Conservation (phyloP, 768 basidiomycete species). For the Cyclocybe cylindracea region DNA sequence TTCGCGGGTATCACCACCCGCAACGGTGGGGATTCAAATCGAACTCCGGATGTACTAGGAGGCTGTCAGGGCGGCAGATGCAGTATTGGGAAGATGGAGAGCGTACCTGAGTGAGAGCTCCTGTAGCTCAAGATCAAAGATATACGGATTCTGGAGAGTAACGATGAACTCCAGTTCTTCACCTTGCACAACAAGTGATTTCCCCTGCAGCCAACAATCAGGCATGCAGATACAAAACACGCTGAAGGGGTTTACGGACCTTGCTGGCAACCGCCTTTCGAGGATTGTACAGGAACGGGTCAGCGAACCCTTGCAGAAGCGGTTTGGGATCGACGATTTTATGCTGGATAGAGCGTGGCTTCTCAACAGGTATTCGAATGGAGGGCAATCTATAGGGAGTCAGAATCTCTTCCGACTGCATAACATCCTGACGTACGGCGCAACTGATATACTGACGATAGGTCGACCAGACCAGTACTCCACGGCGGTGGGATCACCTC, state of each 20-base stretch:
- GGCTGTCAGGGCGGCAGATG: slow-evolving; percentile 7
- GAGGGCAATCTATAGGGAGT: slow-evolving; percentile 60
- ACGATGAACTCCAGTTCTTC: slow-evolving; percentile 83
- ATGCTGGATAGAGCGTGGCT: slow-evolving; percentile 57
- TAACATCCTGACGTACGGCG: slow-evolving; percentile 54
- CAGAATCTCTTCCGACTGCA: neutral
- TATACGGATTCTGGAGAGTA: slow-evolving; percentile 87
- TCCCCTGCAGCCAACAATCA: slow-evolving; percentile 36
- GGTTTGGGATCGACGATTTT: slow-evolving; percentile 41
- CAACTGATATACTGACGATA: slow-evolving; percentile 74
- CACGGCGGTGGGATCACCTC: slow-evolving; percentile 70
- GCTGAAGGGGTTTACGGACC: slow-evolving; percentile 37
- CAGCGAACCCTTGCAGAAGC: slow-evolving; percentile 58
- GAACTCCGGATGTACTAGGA: slow-evolving; percentile 77
- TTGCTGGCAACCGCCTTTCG: slow-evolving; percentile 59
- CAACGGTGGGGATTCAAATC: slow-evolving; percentile 66
- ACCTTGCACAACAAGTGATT: slow-evolving; percentile 74
- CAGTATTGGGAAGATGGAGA: neutral
- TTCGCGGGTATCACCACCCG: slow-evolving; percentile 71
- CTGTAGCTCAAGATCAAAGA: slow-evolving; percentile 89
- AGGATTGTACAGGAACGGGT: slow-evolving; percentile 94
- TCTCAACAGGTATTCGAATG: slow-evolving; percentile 73
- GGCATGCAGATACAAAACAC: slow-evolving; percentile 1
- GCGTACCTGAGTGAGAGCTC: slow-evolving; percentile 76
- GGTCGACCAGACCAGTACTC: slow-evolving; percentile 90